phyloP scores from a whole-genome alignment of 2,329 filamentous ascomycete species.

The Cladosporium sp. region DNA sequence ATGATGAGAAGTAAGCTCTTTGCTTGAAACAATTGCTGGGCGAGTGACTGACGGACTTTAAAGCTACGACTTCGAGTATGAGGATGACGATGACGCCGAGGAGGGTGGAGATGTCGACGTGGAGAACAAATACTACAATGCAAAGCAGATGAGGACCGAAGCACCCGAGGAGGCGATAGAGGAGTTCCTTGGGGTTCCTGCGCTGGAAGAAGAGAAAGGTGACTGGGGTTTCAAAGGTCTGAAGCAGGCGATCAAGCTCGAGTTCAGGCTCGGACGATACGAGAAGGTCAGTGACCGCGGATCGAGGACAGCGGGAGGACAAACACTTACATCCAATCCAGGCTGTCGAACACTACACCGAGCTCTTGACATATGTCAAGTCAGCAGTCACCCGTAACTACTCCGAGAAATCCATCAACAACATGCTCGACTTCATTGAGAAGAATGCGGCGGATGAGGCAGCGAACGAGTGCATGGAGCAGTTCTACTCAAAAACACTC shows the following conservation, averaged over 20 bases:
- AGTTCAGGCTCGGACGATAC: conserved; percentile 89
- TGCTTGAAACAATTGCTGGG: neutral
- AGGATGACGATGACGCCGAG: conserved; percentile 88
- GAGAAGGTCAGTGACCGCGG: conserved; percentile 60
- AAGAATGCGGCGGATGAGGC: conserved; percentile 75
- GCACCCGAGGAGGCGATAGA: conserved; percentile 86
- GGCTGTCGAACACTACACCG: conserved; percentile 89
- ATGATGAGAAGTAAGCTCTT: conserved; percentile 71
- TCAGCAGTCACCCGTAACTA: conserved; percentile 97
- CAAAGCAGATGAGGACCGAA: conserved; percentile 88
- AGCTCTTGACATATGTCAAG: conserved; percentile 96
- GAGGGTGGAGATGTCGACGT: conserved; percentile 88
- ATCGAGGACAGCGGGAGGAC: neutral
- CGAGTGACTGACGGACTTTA: neutral
- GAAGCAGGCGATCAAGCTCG: conserved; percentile 96
- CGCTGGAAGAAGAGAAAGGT: conserved; percentile 83
- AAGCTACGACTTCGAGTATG: conserved; percentile 95
- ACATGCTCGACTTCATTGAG: conserved; percentile 97
- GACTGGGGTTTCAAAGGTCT: conserved; percentile 99
- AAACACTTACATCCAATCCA: conserved; percentile 40
- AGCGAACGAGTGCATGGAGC: conserved; percentile 80
- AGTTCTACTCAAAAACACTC: conserved; percentile 91
- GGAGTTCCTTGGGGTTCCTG: conserved; percentile 87
- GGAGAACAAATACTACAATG: conserved; percentile 99
- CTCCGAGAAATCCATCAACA: conserved; percentile 98